Conservation (phyloP, 75 land plant species). For the Ceratopteris richardii region DNA sequence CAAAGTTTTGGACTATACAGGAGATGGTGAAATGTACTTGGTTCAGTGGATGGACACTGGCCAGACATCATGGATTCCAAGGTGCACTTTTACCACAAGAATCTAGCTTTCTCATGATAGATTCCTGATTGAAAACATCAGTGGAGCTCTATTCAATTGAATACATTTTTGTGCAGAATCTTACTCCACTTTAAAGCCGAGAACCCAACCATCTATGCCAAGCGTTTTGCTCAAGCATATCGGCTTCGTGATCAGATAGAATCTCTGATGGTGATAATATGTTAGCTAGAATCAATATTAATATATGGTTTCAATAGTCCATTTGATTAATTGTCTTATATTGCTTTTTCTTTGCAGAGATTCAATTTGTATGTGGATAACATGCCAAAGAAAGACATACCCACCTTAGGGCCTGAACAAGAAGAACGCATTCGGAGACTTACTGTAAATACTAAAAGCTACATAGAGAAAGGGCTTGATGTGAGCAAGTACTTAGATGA, state of each 20-base stretch:
- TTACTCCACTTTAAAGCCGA: slow-evolving; percentile 23
- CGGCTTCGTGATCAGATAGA: slow-evolving; percentile 13
- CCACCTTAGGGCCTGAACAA: slow-evolving; percentile 16
- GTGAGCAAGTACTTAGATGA: slow-evolving; percentile 10
- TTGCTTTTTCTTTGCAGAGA: slow-evolving; percentile 12
- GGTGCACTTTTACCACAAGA: slow-evolving; percentile 2
- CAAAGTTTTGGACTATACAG: slow-evolving; percentile 14
- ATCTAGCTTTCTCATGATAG: background rate
- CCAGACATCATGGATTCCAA: slow-evolving; percentile 27
- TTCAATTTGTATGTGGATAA: slow-evolving; percentile 17
- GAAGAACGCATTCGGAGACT: slow-evolving; percentile 8
- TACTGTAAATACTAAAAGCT: slow-evolving; percentile 14
- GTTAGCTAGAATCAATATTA: background rate
- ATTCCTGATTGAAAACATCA: background rate
- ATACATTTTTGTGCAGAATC: slow-evolving; percentile 14
- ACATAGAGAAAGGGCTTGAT: slow-evolving; percentile 15
- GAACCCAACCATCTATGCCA: slow-evolving; percentile 22
- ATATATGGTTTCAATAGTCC: background rate
- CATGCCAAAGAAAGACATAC: slow-evolving; percentile 31
- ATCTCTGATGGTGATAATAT: slow-evolving; percentile 12
- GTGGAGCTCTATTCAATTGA: background rate
- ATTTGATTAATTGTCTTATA: background rate
- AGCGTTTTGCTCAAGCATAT: slow-evolving; percentile 17
- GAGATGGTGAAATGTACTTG: slow-evolving; percentile 18
- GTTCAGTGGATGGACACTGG: slow-evolving; percentile 27